phyloP scores from a whole-genome alignment of 176 grass and related monocot genomes.

The Eragrostis curvula region DNA sequence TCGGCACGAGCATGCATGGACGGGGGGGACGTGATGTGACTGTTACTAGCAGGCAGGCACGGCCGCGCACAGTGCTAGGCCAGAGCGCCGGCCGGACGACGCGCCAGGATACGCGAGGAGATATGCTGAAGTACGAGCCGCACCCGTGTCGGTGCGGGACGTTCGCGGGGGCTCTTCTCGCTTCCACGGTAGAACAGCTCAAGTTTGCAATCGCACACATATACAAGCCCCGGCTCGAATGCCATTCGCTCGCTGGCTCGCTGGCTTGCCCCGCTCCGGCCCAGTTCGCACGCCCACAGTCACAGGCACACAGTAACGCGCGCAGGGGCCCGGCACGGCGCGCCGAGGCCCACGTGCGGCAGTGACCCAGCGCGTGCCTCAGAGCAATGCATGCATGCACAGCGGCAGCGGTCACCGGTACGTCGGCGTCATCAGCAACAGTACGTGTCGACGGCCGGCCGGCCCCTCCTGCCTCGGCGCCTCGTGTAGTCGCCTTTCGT shows the following conservation, averaged over 20 bases:
- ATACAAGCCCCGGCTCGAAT: no score
- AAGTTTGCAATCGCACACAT: no score
- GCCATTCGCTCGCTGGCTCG: background rate
- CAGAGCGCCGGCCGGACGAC: background rate
- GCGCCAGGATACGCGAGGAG: background rate
- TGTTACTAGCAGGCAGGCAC: background rate
- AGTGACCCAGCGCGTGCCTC: background rate
- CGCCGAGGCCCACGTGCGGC: conserved; percentile 33
- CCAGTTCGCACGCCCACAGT: conserved; percentile 21
- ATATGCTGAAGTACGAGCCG: no score
- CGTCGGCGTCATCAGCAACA: conserved; percentile 31
- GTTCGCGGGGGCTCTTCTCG: no score
- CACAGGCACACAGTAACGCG: conserved; percentile 25
- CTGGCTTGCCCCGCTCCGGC: background rate
- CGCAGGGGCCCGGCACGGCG: background rate
- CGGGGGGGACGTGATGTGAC: no score
- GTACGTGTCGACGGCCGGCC: conserved; percentile 5
- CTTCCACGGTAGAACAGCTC: no score
- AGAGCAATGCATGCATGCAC: background rate
- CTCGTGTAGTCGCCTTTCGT: conserved; percentile 19
- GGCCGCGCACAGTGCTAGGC: background rate
- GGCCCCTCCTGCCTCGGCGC: background rate
- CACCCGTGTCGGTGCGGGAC: no score
- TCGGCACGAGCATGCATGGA: no score
- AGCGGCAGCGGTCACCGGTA: background rate